Conservation (phyloP, 805 yeast species). For the Maudiozyma barnettii region DNA sequence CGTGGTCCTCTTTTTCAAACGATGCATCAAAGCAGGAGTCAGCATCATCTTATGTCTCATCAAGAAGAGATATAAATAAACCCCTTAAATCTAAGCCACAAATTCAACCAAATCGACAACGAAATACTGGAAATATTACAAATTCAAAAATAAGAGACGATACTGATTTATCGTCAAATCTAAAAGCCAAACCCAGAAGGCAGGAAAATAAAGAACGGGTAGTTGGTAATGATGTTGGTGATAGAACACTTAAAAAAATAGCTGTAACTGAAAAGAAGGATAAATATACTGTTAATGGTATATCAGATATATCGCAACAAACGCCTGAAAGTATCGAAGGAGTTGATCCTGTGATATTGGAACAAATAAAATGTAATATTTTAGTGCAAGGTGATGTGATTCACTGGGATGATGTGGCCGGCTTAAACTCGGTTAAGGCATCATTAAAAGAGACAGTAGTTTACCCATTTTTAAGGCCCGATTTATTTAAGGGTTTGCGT, state of each 20-base stretch:
- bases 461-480: conserved; percentile 91
- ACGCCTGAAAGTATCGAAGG: conserved; percentile 34
- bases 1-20: conserved; percentile 6
- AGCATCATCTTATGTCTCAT: not conserved
- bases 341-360: conserved; percentile 69
- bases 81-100: not conserved
- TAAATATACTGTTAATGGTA: not conserved
- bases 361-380: conserved; percentile 80
- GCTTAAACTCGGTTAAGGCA: conserved; percentile 76
- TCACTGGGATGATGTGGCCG: conserved; percentile 94
- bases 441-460: conserved; percentile 93
- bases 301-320: not conserved
- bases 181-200: not conserved
- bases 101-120: not conserved
- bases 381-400: conserved; percentile 88
- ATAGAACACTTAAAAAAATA: not conserved
- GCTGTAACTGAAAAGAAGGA: not conserved
- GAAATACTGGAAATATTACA: not conserved
- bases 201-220: not conserved
- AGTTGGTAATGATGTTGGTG: not conserved
- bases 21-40: not conserved
- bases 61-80: not conserved
- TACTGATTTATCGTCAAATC: too few species aligned
- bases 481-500: conserved; percentile 78
- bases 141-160: not conserved